Percentiles rank a stretch among this genome's conserved stretches.
Conservation (phyloP, 176 grass and related monocot genomes). For the Avena sativa region DNA sequence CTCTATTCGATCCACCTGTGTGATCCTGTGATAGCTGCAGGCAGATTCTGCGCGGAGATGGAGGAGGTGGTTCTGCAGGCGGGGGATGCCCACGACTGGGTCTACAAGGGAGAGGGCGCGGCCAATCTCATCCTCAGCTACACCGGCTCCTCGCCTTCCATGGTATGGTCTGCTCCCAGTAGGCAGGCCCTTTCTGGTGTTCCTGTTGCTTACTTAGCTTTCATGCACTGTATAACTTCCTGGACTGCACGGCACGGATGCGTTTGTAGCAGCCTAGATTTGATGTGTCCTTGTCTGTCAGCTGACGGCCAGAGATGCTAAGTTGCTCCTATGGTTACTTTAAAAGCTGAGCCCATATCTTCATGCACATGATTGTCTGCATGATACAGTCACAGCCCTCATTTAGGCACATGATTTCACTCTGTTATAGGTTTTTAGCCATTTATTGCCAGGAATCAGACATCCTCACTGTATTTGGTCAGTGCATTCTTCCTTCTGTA, state of each 20-base stretch:
- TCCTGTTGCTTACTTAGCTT: too few species aligned
- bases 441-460: too few species aligned
- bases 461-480: too few species aligned
- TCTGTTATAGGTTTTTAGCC: too few species aligned
- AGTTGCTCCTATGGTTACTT: too few species aligned
- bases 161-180: slow-evolving; percentile 53
- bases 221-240: not conserved
- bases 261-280: not conserved
- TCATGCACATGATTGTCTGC: not conserved
- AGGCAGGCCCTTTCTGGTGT: too few species aligned
- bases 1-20: not conserved
- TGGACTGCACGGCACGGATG: not conserved
- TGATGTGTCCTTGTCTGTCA: not conserved
- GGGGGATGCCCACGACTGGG: slow-evolving; percentile 69
- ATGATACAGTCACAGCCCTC: not conserved
- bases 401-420: not conserved
- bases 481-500: too few species aligned
- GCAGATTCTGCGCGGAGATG: slow-evolving; percentile 39
- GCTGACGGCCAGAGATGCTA: not conserved
- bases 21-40: slow-evolving; percentile 1
- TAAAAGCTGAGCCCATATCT: too few species aligned
- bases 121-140: slow-evolving; percentile 89
- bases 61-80: slow-evolving; percentile 52
- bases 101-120: slow-evolving; percentile 94
- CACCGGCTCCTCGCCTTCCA: slow-evolving; percentile 48